phyloP scores from a whole-genome alignment of 1,139 yeast genomes.

The Wickerhamiella infanticola region DNA sequence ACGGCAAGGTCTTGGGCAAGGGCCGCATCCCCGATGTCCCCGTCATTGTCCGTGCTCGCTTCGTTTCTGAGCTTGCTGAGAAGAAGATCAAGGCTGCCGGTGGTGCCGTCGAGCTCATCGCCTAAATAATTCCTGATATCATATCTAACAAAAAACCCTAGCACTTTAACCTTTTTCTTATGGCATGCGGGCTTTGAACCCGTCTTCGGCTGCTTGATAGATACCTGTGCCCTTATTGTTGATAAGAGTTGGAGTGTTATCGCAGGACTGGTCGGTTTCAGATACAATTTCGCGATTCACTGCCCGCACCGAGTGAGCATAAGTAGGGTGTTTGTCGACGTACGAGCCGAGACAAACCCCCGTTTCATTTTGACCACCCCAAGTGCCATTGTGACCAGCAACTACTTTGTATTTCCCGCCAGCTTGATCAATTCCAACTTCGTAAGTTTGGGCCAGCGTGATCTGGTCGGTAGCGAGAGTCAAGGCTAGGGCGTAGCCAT shows the following conservation, averaged over 20 bases:
- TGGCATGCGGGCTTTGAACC: no score
- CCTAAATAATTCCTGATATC: conserved; percentile 10
- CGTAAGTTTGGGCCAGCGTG: background rate
- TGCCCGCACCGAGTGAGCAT: background rate
- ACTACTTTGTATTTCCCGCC: background rate
- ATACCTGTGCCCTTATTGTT: no score
- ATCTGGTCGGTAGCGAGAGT: background rate
- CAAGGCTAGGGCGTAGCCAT: background rate
- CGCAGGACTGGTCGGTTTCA: background rate
- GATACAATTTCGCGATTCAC: background rate
- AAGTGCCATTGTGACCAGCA: background rate
- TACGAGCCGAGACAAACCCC: background rate
- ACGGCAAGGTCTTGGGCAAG: conserved; percentile 99
- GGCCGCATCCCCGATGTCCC: conserved; percentile 97
- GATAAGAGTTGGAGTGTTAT: background rate
- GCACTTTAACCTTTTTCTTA: background rate
- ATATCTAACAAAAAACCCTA: conserved; percentile 3
- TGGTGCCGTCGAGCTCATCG: conserved; percentile 99
- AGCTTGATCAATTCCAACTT: background rate
- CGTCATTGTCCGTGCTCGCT: conserved; percentile 98
- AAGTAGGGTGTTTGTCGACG: background rate
- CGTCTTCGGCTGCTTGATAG: no score
- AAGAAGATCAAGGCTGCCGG: conserved; percentile 99
- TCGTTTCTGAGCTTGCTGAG: conserved; percentile 98
- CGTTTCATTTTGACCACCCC: background rate